Evolutionary conservation across 192 early-diverging fungal genomes (phyloP).

Genomic region (Gonapodya sp.): DNA sequence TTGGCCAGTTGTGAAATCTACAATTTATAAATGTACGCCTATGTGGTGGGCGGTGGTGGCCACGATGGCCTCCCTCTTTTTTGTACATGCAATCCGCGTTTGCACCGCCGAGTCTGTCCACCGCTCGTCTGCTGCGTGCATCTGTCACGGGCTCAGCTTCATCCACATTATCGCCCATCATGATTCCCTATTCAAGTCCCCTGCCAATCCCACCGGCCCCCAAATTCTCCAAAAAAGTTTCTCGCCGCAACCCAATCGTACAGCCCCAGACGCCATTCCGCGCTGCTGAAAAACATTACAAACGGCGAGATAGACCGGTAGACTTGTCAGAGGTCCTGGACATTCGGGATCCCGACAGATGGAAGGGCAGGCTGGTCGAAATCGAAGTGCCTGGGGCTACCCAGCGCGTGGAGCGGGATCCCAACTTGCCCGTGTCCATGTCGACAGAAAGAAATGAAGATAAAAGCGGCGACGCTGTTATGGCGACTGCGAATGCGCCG

Average conservation of each 20-base stretch:
- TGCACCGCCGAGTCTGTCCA: no score
- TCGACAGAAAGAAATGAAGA: no score
- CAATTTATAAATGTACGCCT: not conserved
- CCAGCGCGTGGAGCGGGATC: not conserved
- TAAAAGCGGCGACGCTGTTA: not conserved
- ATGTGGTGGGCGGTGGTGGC: not conserved
- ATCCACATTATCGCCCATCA: no score
- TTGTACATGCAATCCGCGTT: no score
- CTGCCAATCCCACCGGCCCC: no score
- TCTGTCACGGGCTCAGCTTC: no score
- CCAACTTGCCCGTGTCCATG: no score
- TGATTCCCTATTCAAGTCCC: no score
- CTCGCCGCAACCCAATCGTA: not conserved
- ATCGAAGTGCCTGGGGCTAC: not conserved
- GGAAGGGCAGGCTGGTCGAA: not conserved
- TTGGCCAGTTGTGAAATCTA: not conserved
- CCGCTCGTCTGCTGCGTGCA: no score
- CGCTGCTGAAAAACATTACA: conserved; percentile 32
- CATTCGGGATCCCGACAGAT: not conserved
- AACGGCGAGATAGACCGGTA: conserved; percentile 20
- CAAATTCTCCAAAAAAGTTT: no score
- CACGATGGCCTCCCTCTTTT: no score
- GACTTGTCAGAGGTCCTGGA: not conserved
- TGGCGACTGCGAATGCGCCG: not conserved
- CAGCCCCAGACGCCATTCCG: conserved; percentile 28